Evolutionary conservation across 345 rosid genomes (phyloP).

Genomic region (Syzygium oleosum): DNA sequence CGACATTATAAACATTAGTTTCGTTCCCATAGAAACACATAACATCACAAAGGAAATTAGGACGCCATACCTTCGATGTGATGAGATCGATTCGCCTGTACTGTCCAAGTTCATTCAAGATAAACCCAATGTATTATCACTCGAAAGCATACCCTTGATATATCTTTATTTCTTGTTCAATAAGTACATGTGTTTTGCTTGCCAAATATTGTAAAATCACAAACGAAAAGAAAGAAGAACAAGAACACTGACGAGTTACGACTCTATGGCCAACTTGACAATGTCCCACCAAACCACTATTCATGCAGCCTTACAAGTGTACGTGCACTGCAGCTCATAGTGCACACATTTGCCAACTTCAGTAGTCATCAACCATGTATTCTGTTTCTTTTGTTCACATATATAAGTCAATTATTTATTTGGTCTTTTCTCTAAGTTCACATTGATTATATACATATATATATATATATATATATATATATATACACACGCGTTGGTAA

Average conservation of each 20-base stretch:
- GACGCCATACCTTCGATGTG: not conserved
- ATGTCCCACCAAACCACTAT: not conserved
- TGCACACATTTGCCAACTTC: not conserved
- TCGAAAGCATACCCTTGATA: fast-evolving
- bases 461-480: not conserved
- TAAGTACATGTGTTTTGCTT: not conserved
- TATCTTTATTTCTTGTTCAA: not conserved
- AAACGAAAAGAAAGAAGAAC: not conserved
- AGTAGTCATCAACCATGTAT: not conserved
- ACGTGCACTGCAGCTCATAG: not conserved
- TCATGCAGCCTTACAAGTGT: not conserved
- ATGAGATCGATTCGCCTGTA: not conserved
- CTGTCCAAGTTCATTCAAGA: not conserved
- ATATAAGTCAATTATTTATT: not conserved
- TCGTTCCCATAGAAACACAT: not conserved
- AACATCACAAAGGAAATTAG: not conserved
- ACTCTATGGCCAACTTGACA: not conserved
- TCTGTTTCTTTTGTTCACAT: not conserved
- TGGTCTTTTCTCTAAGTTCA: not conserved
- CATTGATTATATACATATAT: not conserved
- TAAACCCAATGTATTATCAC: not conserved
- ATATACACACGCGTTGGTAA: not conserved
- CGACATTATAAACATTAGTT: not conserved
- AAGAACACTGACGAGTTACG: too few relatives aligned
- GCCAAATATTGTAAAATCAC: not conserved